These are phyloP conservation scores for Kwoniella dendrophila DNA, from an alignment of 768 basidiomycete species.

Conservation along the genomic window DNA sequence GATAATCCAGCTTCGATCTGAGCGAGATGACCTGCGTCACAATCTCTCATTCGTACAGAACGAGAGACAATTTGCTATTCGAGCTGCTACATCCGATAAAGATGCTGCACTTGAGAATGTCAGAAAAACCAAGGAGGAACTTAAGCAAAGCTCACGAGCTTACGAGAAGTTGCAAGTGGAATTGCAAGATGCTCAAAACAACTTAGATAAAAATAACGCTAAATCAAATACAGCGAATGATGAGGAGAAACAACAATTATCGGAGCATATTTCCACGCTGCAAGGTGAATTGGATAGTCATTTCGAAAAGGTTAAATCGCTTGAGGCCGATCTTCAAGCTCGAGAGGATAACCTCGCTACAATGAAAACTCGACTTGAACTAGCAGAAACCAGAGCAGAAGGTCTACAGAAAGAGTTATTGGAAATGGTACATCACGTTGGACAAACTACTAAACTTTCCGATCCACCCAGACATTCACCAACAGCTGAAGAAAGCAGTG, in stretches of 20 bases:
- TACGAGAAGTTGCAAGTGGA: conserved; percentile 6
- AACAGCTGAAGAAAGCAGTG: background rate
- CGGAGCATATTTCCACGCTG: background rate
- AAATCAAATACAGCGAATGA: background rate
- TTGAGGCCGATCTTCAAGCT: background rate
- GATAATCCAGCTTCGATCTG: conserved; percentile 49
- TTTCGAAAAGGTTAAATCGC: background rate
- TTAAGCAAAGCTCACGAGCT: conserved; percentile 14
- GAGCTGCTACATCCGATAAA: conserved; percentile 39
- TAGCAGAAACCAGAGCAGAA: conserved; percentile 7
- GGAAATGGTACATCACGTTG: conserved; percentile 21
- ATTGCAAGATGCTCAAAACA: background rate
- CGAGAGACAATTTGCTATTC: conserved; percentile 46
- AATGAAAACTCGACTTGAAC: background rate
- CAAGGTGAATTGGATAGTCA: conserved; percentile 10
- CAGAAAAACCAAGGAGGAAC: conserved; percentile 21
- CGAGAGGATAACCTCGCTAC: background rate
- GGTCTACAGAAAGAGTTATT: conserved; percentile 20
- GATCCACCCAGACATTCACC: conserved; percentile 15
- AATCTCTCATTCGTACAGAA: conserved; percentile 48
- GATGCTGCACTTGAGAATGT: conserved; percentile 34
- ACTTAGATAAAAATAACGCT: background rate
- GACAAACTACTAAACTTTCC: conserved; percentile 14
- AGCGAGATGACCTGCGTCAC: conserved; percentile 52
- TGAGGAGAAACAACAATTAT: conserved; percentile 4